phyloP scores from a whole-genome alignment of 2,329 filamentous ascomycete species.

The Colletotrichum sp. region DNA sequence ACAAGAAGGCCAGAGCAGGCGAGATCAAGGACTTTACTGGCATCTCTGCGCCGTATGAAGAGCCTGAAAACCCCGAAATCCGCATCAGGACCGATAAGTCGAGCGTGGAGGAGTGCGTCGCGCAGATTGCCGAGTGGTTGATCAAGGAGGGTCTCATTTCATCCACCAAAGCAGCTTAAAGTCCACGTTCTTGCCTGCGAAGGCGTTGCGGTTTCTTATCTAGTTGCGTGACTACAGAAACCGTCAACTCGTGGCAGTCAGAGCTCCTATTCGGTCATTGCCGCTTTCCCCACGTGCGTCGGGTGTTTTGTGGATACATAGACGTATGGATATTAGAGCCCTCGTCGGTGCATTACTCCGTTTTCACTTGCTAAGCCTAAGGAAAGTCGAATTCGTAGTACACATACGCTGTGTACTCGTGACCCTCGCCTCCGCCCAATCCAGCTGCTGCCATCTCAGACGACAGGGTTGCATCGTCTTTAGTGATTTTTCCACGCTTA shows the following conservation, averaged over 20 bases:
- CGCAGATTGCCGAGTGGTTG: constrained; percentile 81
- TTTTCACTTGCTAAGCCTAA: constrained; percentile 22
- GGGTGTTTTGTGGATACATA: not conserved
- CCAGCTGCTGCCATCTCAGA: constrained; percentile 85
- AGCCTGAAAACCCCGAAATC: constrained; percentile 83
- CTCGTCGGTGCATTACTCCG: not conserved
- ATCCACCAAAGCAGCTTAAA: constrained; percentile 32
- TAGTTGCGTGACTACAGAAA: not conserved
- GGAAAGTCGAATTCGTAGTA: constrained; percentile 93
- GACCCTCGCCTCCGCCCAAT: constrained; percentile 69
- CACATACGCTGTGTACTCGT: constrained; percentile 94
- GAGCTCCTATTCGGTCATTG: not conserved
- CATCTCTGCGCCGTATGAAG: constrained; percentile 94
- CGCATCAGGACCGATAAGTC: constrained; percentile 83
- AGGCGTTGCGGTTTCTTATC: not conserved
- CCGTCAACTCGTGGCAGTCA: not conserved
- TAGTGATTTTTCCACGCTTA: constrained; percentile 89
- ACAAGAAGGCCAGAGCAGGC: constrained; percentile 94
- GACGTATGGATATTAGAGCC: not conserved
- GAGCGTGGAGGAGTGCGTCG: constrained; percentile 87
- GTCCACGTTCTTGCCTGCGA: not conserved
- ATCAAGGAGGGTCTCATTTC: constrained; percentile 68
- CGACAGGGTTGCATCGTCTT: constrained; percentile 82
- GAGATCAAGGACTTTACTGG: constrained; percentile 98
- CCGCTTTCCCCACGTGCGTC: not conserved